Evolutionary conservation across 768 basidiomycete species (phyloP).

Genomic region (Pisolithus tinctorius): DNA sequence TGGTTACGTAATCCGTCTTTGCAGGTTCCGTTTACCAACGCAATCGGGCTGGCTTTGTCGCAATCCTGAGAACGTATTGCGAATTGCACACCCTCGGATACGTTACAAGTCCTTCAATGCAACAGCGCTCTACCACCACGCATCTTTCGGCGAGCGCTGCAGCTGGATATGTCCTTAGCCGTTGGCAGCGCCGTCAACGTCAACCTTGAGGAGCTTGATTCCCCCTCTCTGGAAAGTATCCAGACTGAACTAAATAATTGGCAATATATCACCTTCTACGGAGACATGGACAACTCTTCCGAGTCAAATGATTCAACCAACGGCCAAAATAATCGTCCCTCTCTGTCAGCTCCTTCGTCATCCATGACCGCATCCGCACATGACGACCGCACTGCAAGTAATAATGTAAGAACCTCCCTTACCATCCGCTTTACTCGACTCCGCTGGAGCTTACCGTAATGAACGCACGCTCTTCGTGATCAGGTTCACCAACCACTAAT

Average conservation of each 20-base stretch:
- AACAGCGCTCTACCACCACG: not conserved
- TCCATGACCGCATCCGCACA: not conserved
- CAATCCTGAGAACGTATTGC: constrained; percentile 50
- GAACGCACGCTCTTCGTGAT: not conserved
- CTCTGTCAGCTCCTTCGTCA: not conserved
- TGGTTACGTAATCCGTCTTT: constrained; percentile 2
- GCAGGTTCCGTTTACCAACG: not conserved
- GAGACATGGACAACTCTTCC: constrained; percentile 36
- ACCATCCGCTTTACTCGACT: too few relatives aligned
- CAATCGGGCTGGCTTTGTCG: constrained; percentile 29
- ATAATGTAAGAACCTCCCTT: constrained; percentile 1
- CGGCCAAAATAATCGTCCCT: not conserved
- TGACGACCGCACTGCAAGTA: not conserved
- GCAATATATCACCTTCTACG: constrained; percentile 36
- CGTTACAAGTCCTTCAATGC: not conserved
- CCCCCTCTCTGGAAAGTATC: constrained; percentile 8
- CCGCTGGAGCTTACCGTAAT: not conserved
- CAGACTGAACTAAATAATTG: constrained; percentile 35
- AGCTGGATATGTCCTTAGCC: constrained; percentile 14
- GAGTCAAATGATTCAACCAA: constrained; percentile 2
- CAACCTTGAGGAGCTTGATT: constrained; percentile 7
- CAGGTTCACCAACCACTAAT: constrained; percentile 1
- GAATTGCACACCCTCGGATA: constrained; percentile 28
- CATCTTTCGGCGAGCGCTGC: constrained; percentile 1
- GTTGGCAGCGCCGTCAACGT: constrained; percentile 1